Evolutionary conservation across 208 protist genomes (phyloP).

Genomic region (Balamuthia mandrillaris): DNA sequence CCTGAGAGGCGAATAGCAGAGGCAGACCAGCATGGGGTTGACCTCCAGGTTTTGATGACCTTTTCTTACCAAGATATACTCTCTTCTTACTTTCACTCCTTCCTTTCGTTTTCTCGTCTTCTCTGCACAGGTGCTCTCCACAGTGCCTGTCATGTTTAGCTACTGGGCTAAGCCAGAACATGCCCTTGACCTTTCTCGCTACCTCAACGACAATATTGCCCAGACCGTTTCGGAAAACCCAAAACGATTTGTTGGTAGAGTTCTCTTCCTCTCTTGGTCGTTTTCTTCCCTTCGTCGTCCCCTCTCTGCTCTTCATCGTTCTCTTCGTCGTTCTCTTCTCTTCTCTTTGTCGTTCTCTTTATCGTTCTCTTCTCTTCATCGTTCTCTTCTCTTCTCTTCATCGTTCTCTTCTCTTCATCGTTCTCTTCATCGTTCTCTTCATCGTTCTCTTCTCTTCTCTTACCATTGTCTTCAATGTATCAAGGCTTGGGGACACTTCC

Average conservation of each 20-base stretch:
- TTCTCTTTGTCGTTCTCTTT: background rate
- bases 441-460: background rate
- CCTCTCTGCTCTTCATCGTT: background rate
- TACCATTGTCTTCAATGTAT: background rate
- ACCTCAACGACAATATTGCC: conserved; percentile 75
- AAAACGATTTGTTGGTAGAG: conserved; percentile 58
- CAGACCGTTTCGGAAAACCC: conserved; percentile 59
- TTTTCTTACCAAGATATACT: background rate
- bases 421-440: background rate
- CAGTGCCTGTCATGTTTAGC: conserved; percentile 81
- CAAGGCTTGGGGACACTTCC: conserved; percentile 69
- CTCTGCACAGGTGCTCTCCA: conserved; percentile 65
- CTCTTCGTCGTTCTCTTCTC: background rate
- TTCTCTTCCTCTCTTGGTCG: background rate
- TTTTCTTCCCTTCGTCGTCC: background rate
- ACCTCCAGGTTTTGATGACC: conserved; percentile 56
- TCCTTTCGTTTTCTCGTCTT: background rate
- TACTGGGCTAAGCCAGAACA: conserved; percentile 80
- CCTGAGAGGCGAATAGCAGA: conserved; percentile 67
- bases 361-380: background rate
- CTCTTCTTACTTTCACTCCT: background rate
- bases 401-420: background rate
- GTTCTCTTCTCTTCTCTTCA: background rate
- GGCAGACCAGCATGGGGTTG: conserved; percentile 50
- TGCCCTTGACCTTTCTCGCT: conserved; percentile 61